Evolutionary conservation across 257 asterid species (phyloP).

Genomic region (Salvia hispanica): DNA sequence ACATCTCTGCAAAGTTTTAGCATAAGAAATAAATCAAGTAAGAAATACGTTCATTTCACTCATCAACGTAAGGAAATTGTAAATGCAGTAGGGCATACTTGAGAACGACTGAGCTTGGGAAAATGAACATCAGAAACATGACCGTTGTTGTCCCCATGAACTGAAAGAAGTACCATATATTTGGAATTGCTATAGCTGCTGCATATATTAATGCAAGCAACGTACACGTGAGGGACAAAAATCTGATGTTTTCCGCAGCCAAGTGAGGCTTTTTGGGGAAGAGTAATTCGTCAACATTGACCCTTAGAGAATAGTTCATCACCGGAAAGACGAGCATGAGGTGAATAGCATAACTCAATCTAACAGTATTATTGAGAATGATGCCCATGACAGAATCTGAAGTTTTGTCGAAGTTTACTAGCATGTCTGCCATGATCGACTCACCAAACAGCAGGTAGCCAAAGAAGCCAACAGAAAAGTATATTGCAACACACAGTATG

Average conservation of each 20-base stretch:
- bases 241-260: conserved; percentile 53
- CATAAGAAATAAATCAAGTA: conserved; percentile 14
- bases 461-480: conserved; percentile 86
- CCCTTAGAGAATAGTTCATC: conserved; percentile 87
- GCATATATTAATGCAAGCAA: conserved; percentile 60
- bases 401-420: conserved; percentile 73
- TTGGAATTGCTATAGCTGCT: conserved; percentile 78
- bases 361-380: conserved; percentile 58
- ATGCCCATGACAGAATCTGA: conserved; percentile 55
- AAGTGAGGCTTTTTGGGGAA: conserved; percentile 62
- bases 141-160: conserved; percentile 94
- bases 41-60: not conserved
- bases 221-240: conserved; percentile 54
- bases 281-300: conserved; percentile 74
- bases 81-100: conserved; percentile 46
- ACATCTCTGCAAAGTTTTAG: conserved; percentile 60
- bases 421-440: conserved; percentile 93
- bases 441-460: conserved; percentile 95
- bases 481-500: conserved; percentile 64
- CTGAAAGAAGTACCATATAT: conserved; percentile 97
- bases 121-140: conserved; percentile 89
- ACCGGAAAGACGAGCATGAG: conserved; percentile 99
- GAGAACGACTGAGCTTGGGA: conserved; percentile 88
- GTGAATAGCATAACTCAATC: conserved; percentile 89
- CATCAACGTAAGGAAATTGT: not conserved